Conservation (phyloP, 2,329 filamentous ascomycete species). For the Trichophaea hybrida region DNA sequence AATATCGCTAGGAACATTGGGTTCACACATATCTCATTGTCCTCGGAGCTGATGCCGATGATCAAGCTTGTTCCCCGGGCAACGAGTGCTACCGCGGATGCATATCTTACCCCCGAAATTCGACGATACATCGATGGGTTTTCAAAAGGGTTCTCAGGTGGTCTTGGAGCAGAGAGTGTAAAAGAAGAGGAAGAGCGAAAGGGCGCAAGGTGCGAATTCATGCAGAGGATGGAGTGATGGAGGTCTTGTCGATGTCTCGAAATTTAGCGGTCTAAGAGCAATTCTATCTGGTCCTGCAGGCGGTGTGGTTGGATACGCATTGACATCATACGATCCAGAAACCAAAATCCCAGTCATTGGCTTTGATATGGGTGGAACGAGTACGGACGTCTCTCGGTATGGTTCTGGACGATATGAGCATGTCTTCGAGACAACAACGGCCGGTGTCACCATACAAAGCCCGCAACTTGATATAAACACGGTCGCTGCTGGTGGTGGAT, state of each 20-base stretch:
- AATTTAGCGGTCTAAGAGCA: constrained; percentile 70
- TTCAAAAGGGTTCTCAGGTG: constrained; percentile 64
- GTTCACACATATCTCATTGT: constrained; percentile 67
- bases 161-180: constrained; percentile 61
- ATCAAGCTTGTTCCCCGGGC: constrained; percentile 65
- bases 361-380: constrained; percentile 92
- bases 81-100: constrained; percentile 64
- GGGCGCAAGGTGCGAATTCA: constrained; percentile 79
- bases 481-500: constrained; percentile 79
- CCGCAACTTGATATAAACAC: constrained; percentile 92
- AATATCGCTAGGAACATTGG: constrained; percentile 65
- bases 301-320: constrained; percentile 81
- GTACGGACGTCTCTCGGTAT: constrained; percentile 79
- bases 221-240: constrained; percentile 58
- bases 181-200: constrained; percentile 48
- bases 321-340: constrained; percentile 73
- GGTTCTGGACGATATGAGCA: constrained; percentile 78
- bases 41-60: constrained; percentile 74
- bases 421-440: constrained; percentile 85
- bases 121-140: constrained; percentile 67
- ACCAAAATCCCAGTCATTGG: constrained; percentile 79
- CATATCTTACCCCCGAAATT: constrained; percentile 66
- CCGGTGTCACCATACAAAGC: constrained; percentile 84
- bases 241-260: constrained; percentile 56
- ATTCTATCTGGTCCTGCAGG: constrained; percentile 86